Percentiles rank a stretch among this genome's conserved stretches.
Evolutionary conservation across 345 rosid species (phyloP).

Genomic region (Mangifera indica): DNA sequence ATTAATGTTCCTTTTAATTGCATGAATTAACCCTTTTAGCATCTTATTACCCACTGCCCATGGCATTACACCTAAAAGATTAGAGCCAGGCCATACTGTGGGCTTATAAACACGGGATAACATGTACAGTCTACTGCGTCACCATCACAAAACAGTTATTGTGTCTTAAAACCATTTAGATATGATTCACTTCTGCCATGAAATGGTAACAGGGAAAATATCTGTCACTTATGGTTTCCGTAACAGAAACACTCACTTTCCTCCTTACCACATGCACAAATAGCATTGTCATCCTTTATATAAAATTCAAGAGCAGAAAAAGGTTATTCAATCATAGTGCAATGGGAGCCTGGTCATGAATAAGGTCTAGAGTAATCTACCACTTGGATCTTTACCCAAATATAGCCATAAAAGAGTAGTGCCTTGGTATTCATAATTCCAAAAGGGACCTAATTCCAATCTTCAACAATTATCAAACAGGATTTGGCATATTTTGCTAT

Average conservation of each 20-base stretch:
- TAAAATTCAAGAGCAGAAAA: neutral
- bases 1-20: neutral
- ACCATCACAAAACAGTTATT: neutral
- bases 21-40: neutral
- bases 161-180: neutral
- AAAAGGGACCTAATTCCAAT: neutral
- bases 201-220: neutral
- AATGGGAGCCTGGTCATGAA: neutral
- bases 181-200: neutral
- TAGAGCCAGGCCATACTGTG: neutral
- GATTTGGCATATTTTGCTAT: neutral
- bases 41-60: neutral
- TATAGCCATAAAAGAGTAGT: neutral
- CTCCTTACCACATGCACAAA: neutral
- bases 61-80: neutral
- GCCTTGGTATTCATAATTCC: neutral
- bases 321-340: neutral
- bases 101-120: neutral
- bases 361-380: constrained; percentile 3
- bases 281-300: neutral
- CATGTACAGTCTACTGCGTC: neutral
- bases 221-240: neutral
- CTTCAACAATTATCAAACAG: neutral
- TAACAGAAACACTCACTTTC: neutral
- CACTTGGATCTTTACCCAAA: neutral